Evolutionary conservation across 2,329 filamentous ascomycete genomes (phyloP), one percentile per base, ranked within the genome.

Genomic region (Diplocarpon mali): DNA sequence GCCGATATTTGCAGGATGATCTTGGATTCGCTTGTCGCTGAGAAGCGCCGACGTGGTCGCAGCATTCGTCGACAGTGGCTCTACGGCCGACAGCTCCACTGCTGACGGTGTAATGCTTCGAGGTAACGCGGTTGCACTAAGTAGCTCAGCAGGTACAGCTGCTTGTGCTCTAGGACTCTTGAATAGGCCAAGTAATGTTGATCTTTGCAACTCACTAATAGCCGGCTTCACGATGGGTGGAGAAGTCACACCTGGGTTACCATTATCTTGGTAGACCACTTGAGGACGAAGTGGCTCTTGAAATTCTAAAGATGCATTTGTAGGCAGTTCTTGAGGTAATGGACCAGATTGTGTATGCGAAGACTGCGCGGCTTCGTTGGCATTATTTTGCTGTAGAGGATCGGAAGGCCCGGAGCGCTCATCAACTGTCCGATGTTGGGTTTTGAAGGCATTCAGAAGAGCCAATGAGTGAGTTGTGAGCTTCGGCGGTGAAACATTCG

Each of bases 381-480:
- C 38, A 31, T 38, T 52, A 20, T 41, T 49, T 44, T 46, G 45
- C 28, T 54, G 36, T 34, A 53, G 49, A 12, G 50, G 45, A 20
- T 54, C 44, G 30, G 40, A 50, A n/a, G 48, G 16, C 16, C 35
- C 31, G 38, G 44, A 39, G 38, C 31, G 15, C 20, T 45, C 46
- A 32, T 39, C 43, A 29, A 35, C 41, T 10, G 43, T 48, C 37
- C 47, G 45, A 49, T 60, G 58, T 12, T 48, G 54, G 31, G 38
- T 51, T 40, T 60, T 71, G 57, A 72, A 70, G 1, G 66, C 67
- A 50, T 67, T 67, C 16, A 71, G 60, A 13, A 72, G 62, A 9
- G 65, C 61, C 51, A 69, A 60, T 3, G 67, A 69, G 40, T 69
- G 65, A 9, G 62, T 64, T 30, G 61, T 67, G 10, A 72, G 60